Base-by-base conservation (phyloP, 2,329 filamentous ascomycete genomes). In the Cordyceps farinosa region DNA sequence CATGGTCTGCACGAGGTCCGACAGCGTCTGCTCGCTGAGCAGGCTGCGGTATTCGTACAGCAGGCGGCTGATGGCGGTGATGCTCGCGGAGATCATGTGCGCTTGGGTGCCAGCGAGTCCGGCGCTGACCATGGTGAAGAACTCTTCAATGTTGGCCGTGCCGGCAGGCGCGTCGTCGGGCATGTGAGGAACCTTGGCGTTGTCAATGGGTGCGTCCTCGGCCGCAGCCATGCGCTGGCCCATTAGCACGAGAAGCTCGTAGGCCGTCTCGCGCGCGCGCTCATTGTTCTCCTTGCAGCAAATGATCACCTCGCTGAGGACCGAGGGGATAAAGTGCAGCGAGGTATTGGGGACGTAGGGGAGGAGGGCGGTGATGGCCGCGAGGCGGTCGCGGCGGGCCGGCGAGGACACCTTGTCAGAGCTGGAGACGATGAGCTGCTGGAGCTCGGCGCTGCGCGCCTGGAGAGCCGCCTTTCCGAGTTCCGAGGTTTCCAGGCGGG, bases 231-330 rank as follows among this genome's bases (percentile, higher is more conserved):
- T 92, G 69, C 88, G 90, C 73, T 92, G 86, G 17, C 92, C 93
- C 85, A 98, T 93, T 51, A 90, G 83, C 29, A 99, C 90, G 13
- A 99, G 84, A 17, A 98, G 82, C 57, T 96, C 91, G 73, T 97
- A 99, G 0, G 95, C 94, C 2, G 89, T 87, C 60, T 91, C 92
- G 66, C 95, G 85, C 0, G 95, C 93, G 72, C 92, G 92, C 76
- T 99, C 95, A 72, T 99, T 99, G 72, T 95, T 92, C 78, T 99
- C 95, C 76, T 99, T 99, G 78, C 92, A 96, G 66, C 91, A 91
- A 66, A 99, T 92, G 59, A 99, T 93, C 40, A 98, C 92, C 77
- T 99, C 95, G 3, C 92, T 92, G 6, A 99, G 83, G 53, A 97
- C 87, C 1, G 91, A 87, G 1, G 95, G 93, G 65, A 99, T 94